These are phyloP conservation scores for Fraxinus greggii DNA, from an alignment of 305 asterid species.

Conservation along the genomic window DNA sequence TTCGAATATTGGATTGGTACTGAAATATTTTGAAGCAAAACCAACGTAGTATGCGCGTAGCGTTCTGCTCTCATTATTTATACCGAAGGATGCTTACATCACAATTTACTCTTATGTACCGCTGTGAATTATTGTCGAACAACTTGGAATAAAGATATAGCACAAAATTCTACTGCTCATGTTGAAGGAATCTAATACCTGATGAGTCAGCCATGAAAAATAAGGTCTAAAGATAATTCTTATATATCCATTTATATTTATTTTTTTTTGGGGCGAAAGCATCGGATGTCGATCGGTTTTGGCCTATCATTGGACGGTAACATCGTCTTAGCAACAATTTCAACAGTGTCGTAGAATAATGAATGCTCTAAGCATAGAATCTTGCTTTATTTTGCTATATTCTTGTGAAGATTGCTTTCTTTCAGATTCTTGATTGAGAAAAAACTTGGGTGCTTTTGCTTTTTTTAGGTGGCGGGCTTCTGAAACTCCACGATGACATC, in stretches of 20 bases:
- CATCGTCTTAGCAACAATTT: not conserved
- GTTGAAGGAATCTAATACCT: constrained; percentile 28
- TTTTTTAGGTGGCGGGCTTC: constrained; percentile 42
- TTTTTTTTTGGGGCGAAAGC: not conserved
- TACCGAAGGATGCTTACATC: not conserved
- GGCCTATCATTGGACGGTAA: not conserved
- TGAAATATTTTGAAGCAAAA: not conserved
- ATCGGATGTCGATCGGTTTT: not conserved
- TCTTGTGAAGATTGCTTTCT: not conserved
- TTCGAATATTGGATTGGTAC: not conserved
- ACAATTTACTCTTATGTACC: not conserved
- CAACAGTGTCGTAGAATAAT: not conserved
- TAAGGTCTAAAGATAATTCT: not conserved
- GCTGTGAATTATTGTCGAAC: not conserved
- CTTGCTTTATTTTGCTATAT: not conserved
- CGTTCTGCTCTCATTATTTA: not conserved
- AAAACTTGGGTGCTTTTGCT: not conserved
- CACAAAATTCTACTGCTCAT: not conserved
- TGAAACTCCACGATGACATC: constrained; percentile 52
- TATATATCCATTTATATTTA: not conserved
- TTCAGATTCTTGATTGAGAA: not conserved
- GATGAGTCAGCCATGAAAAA: constrained; percentile 1
- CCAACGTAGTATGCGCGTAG: not conserved
- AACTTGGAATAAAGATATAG: not conserved
- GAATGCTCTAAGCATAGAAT: not conserved